A percentile compares a stretch with the other conserved stretches of the same genome.
Conservation (phyloP, 495 filamentous ascomycete species). For the Tuber aestivum region DNA sequence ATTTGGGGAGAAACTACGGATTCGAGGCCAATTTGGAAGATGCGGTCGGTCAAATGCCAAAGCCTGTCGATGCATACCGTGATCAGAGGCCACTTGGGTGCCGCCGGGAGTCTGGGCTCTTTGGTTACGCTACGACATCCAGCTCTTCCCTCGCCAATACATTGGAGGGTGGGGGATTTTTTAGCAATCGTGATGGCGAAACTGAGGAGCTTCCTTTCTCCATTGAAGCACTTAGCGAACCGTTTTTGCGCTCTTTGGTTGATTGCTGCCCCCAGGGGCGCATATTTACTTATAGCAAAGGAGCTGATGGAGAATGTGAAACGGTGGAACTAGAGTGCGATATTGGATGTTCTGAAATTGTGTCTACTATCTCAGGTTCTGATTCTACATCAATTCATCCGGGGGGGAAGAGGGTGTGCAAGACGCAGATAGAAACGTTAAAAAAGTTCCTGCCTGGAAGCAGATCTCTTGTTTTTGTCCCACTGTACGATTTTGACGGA, state of each 20-base stretch:
- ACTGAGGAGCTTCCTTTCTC: conserved; percentile 30
- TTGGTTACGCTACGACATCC: conserved; percentile 33
- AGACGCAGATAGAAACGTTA: conserved; percentile 16
- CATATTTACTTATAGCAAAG: conserved; percentile 28
- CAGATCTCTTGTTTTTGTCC: conserved; percentile 39
- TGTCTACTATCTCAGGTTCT: not conserved
- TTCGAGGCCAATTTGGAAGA: conserved; percentile 10
- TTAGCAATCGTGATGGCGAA: conserved; percentile 23
- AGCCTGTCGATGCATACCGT: conserved; percentile 6
- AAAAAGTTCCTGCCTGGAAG: conserved; percentile 29
- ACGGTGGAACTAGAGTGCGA: not conserved
- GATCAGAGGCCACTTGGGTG: conserved; percentile 21
- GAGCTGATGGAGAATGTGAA: not conserved
- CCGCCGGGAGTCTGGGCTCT: conserved; percentile 30
- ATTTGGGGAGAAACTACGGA: conserved; percentile 34
- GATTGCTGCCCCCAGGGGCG: conserved; percentile 30
- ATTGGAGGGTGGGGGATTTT: conserved; percentile 16
- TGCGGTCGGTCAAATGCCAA: not conserved
- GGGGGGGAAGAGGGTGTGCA: not conserved
- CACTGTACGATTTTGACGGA: conserved; percentile 41
- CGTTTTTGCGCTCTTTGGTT: conserved; percentile 27
- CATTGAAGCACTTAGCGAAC: conserved; percentile 28
- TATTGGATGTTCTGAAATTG: not conserved
- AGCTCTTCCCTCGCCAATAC: conserved; percentile 23
- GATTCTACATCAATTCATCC: not conserved